Evolutionary conservation across 345 rosid genomes (phyloP).

Genomic region (Brassica incana): DNA sequence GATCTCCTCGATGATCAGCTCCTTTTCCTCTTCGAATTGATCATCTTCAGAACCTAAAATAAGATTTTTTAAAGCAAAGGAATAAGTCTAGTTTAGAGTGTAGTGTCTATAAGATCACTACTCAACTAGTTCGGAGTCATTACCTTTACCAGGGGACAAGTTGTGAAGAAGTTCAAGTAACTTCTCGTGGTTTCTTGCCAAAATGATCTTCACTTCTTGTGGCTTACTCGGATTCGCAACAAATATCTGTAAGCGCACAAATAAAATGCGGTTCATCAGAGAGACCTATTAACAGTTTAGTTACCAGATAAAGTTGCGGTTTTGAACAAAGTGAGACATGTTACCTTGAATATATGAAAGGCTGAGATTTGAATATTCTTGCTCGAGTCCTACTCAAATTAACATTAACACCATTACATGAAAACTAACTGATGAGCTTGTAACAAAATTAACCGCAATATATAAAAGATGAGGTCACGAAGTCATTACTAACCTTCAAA

Average conservation of each 20-base stretch:
- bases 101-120: not conserved
- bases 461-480: slow-evolving; percentile 1
- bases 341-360: slow-evolving; percentile 95
- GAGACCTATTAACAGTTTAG: not conserved
- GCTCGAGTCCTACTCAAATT: slow-evolving; percentile 78
- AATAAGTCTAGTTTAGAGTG: not conserved
- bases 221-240: slow-evolving; percentile 99
- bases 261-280: not conserved
- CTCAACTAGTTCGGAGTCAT: not conserved
- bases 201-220: slow-evolving; percentile 72
- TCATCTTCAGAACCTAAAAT: slow-evolving; percentile 75
- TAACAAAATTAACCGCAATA: slow-evolving; percentile 1
- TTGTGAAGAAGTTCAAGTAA: slow-evolving; percentile 64
- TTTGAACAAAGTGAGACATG: slow-evolving; percentile 47
- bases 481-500: slow-evolving; percentile 58
- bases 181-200: slow-evolving; percentile 79
- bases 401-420: slow-evolving; percentile 17
- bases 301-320: not conserved
- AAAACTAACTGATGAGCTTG: slow-evolving; percentile 8
- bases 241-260: slow-evolving; percentile 56
- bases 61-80: not conserved
- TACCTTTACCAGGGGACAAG: slow-evolving; percentile 87
- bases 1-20: slow-evolving; percentile 83
- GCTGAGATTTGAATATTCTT: slow-evolving; percentile 88
- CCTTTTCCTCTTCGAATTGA: slow-evolving; percentile 94